phyloP scores from a whole-genome alignment of 768 basidiomycete species.

The Psilocybe subaeruginosa region DNA sequence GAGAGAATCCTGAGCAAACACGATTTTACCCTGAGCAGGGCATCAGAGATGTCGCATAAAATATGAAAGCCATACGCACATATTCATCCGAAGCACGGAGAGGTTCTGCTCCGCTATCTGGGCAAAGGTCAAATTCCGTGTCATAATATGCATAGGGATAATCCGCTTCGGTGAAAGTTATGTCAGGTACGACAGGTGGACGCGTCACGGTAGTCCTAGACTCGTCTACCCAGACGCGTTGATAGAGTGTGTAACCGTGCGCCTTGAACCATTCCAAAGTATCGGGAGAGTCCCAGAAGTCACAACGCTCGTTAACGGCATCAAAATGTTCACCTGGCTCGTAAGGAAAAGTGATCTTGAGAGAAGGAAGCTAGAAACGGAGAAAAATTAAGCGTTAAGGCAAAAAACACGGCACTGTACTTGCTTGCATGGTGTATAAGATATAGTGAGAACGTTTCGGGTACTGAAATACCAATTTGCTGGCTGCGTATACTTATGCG shows the following conservation, averaged over 20 bases:
- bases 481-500: too few species aligned
- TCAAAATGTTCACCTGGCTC: background rate
- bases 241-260: conserved; percentile 9
- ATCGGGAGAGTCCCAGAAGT: background rate
- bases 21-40: background rate
- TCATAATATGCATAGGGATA: conserved; percentile 13
- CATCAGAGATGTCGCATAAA: background rate
- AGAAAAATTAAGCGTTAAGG: too few species aligned
- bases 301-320: background rate
- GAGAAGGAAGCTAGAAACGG: background rate
- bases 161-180: background rate
- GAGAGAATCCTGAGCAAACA: conserved; percentile 24
- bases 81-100: background rate
- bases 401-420: too few species aligned
- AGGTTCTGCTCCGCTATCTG: background rate
- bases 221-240: background rate
- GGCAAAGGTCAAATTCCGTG: background rate
- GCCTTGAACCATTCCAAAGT: conserved; percentile 5
- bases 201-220: background rate
- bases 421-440: too few species aligned
- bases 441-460: too few species aligned
- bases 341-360: background rate
- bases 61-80: conserved; percentile 12
- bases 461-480: too few species aligned
- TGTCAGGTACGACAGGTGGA: background rate